These are phyloP conservation scores for Heterococcus sp. DNA, from an alignment of 108 stramenopile species.

Conservation along the genomic window DNA sequence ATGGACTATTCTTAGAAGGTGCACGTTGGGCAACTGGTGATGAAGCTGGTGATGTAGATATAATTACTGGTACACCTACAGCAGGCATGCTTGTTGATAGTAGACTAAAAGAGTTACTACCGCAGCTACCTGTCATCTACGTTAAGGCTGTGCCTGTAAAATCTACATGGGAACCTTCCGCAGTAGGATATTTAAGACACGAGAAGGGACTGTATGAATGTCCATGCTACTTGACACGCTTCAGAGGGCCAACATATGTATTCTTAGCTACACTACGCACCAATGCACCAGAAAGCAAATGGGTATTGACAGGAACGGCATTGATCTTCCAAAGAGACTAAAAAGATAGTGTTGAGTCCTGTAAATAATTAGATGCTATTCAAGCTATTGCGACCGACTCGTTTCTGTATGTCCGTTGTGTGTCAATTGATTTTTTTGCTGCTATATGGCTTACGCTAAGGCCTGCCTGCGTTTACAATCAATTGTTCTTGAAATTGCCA, in stretches of 20 bases:
- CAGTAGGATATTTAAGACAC: constrained; percentile 43
- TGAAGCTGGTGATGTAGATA: constrained; percentile 6
- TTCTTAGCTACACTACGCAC: constrained; percentile 47
- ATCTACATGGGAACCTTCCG: constrained; percentile 41
- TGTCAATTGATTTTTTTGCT: no score
- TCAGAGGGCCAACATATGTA: constrained; percentile 59
- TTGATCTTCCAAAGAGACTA: constrained; percentile 12
- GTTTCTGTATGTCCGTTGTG: no score
- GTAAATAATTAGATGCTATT: no score
- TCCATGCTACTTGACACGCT: constrained; percentile 58
- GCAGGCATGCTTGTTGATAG: constrained; percentile 41
- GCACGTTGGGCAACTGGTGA: constrained; percentile 52
- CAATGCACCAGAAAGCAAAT: constrained; percentile 12
- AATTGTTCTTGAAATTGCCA: no score
- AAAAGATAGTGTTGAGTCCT: neutral
- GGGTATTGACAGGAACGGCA: constrained; percentile 22
- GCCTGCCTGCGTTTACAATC: no score
- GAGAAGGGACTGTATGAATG: constrained; percentile 52
- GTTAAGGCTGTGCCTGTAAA: constrained; percentile 54
- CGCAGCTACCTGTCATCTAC: constrained; percentile 60
- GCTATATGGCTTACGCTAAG: no score
- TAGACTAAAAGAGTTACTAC: constrained; percentile 51
- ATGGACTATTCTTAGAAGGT: constrained; percentile 63
- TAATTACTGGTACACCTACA: constrained; percentile 1
- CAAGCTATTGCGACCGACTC: no score